These are phyloP conservation scores for Phlebopus sp. DNA, from an alignment of 1,284 basidiomycete genomes.

Conservation along the genomic window DNA sequence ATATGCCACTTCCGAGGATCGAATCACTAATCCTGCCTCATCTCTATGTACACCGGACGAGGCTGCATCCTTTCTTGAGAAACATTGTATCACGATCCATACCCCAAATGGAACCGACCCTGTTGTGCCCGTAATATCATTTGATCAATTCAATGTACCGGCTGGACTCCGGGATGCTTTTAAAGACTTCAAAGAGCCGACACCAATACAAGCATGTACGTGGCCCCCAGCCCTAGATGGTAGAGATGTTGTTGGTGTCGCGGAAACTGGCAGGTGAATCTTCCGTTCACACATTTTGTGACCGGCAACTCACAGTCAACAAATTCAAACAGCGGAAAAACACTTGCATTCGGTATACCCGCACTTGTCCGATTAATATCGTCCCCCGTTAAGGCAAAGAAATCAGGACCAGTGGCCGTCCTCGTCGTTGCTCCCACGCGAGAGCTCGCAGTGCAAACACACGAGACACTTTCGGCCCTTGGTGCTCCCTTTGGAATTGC, in stretches of 20 bases:
- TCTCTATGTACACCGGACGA: constrained; percentile 37
- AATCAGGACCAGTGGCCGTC: constrained; percentile 56
- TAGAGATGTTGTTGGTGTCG: constrained; percentile 91
- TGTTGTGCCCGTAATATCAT: constrained; percentile 74
- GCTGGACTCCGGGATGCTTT: constrained; percentile 62
- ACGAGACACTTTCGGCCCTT: constrained; percentile 78
- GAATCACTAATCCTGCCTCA: neutral
- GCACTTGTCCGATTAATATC: constrained; percentile 70
- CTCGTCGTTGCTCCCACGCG: constrained; percentile 92
- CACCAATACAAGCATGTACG: constrained; percentile 93
- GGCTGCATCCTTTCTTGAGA: constrained; percentile 62
- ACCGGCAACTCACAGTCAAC: constrained; percentile 4
- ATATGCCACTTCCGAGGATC: constrained; percentile 22
- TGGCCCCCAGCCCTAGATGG: constrained; percentile 89
- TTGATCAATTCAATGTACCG: constrained; percentile 73
- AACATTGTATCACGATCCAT: constrained; percentile 76
- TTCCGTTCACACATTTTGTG: neutral
- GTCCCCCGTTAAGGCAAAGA: constrained; percentile 32
- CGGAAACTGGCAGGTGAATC: constrained; percentile 87
- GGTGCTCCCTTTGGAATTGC: constrained; percentile 77
- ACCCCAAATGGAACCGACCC: constrained; percentile 42
- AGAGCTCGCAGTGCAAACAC: constrained; percentile 93
- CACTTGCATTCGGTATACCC: constrained; percentile 93
- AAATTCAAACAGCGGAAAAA: constrained; percentile 78
- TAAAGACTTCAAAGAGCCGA: constrained; percentile 80